Percentiles rank a stretch among this genome's conserved stretches.
Evolutionary conservation across 495 filamentous ascomycete genomes (phyloP).

Genomic region (Thermothielavioides terrestris): DNA sequence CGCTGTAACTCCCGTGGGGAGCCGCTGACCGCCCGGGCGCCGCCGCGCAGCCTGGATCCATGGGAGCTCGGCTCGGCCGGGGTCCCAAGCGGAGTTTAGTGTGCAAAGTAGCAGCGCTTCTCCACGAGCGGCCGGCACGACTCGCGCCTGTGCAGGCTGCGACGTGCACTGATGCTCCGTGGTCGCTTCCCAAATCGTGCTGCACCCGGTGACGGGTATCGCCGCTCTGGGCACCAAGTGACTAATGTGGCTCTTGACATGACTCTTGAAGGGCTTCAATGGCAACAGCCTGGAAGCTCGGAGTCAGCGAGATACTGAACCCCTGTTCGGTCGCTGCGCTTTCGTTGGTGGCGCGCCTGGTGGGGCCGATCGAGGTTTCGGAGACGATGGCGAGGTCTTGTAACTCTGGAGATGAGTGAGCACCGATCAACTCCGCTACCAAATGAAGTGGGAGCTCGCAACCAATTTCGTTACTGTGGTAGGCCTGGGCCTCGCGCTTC

Average conservation of each 20-base stretch:
- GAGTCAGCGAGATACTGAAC: not conserved
- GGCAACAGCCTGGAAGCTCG: not conserved
- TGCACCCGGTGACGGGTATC: constrained; percentile 3
- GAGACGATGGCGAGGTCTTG: not conserved
- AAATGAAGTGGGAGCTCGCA: constrained; percentile 1
- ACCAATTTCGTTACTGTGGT: not conserved
- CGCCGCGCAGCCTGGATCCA: not conserved
- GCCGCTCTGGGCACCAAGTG: not conserved
- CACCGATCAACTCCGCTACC: constrained; percentile 4
- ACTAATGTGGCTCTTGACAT: not conserved
- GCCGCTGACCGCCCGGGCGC: constrained; percentile 6
- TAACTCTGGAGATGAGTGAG: constrained; percentile 10
- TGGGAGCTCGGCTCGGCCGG: constrained; percentile 3
- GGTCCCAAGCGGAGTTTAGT: not conserved
- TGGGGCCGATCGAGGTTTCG: not conserved
- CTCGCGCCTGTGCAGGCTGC: not conserved
- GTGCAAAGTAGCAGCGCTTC: not conserved
- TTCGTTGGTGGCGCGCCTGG: not conserved
- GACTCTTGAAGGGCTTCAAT: not conserved
- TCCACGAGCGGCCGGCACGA: constrained; percentile 4
- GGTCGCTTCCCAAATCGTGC: too few species aligned
- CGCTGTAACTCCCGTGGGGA: too few species aligned
- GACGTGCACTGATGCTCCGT: constrained; percentile 1
- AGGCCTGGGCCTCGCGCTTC: constrained; percentile 5
- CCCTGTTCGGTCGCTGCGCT: not conserved